These are phyloP conservation scores for Rhizopus stolonifer DNA, from an alignment of 371 early-diverging fungal species.

Conservation along the genomic window DNA sequence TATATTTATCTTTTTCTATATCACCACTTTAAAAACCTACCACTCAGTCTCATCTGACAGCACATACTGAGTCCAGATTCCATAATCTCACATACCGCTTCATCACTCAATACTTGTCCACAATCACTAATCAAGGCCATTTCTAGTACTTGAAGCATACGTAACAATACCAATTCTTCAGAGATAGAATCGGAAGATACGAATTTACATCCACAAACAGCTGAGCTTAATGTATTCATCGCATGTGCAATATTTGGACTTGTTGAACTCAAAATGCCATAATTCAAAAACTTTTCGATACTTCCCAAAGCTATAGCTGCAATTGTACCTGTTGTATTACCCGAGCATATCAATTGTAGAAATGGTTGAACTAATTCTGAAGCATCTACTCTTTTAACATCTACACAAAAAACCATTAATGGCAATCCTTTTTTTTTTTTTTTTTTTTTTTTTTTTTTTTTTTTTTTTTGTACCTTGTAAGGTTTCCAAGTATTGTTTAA, in stretches of 20 bases:
- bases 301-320: slow-evolving; percentile 87
- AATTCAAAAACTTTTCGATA: slow-evolving; percentile 86
- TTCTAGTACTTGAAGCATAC: slow-evolving; percentile 85
- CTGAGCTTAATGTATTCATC: slow-evolving; percentile 70
- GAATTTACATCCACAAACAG: slow-evolving; percentile 93
- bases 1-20: no score
- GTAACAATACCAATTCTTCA: slow-evolving; percentile 90
- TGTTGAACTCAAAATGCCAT: slow-evolving; percentile 77
- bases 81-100: slow-evolving; percentile 93
- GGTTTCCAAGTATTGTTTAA: slow-evolving; percentile 63
- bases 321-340: slow-evolving; percentile 95
- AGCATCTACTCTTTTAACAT: slow-evolving; percentile 68
- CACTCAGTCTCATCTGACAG: slow-evolving; percentile 89
- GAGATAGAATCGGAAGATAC: slow-evolving; percentile 90
- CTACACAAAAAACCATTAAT: slow-evolving; percentile 14
- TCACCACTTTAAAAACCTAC: no score
- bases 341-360: slow-evolving; percentile 85
- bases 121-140: slow-evolving; percentile 65
- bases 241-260: slow-evolving; percentile 71
- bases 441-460: neutral
- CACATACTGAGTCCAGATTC: slow-evolving; percentile 95
- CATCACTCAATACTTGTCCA: slow-evolving; percentile 77
- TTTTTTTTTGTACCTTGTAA: slow-evolving; percentile 49
- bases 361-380: slow-evolving; percentile 84
- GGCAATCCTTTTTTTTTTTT: no score